Conservation (phyloP, 306 rosid species). For the Lupinus albus region DNA sequence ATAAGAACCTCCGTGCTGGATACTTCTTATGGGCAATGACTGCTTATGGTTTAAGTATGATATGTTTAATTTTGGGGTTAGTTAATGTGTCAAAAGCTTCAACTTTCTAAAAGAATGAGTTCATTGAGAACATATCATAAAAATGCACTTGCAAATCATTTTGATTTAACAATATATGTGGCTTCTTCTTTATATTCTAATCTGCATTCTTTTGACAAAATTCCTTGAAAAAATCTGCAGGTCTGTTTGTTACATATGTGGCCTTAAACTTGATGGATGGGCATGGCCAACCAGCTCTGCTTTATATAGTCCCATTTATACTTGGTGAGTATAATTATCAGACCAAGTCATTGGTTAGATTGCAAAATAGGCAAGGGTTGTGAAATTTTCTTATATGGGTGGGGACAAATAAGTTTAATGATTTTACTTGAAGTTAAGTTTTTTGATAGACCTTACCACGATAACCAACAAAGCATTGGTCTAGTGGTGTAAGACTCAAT, state of each 20-base stretch:
- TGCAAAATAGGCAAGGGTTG: background rate
- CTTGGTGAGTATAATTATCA: slow-evolving; percentile 63
- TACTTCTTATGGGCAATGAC: slow-evolving; percentile 97
- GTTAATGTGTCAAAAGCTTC: slow-evolving; percentile 7
- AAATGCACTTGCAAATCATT: background rate
- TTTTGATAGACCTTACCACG: background rate
- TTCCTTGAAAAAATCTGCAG: slow-evolving; percentile 46
- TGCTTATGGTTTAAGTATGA: slow-evolving; percentile 95
- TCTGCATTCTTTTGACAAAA: background rate
- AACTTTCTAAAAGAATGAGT: slow-evolving; percentile 4
- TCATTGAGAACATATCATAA: background rate
- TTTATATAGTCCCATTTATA: slow-evolving; percentile 93
- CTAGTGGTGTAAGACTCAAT: too few relatives aligned
- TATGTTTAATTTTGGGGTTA: slow-evolving; percentile 9
- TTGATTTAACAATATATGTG: background rate
- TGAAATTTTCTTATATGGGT: background rate
- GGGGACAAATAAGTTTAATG: too few relatives aligned
- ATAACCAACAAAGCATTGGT: too few relatives aligned
- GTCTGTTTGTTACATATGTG: slow-evolving; percentile 88
- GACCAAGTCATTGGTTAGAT: background rate
- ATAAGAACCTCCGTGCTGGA: slow-evolving; percentile 74
- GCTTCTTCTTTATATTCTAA: slow-evolving; percentile 20
- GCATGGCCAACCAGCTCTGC: slow-evolving; percentile 97
- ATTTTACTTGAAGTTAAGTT: background rate
- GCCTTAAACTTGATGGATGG: slow-evolving; percentile 99